Conservation (phyloP, 176 grass and related monocot genomes). For the Oryza nivara region DNA sequence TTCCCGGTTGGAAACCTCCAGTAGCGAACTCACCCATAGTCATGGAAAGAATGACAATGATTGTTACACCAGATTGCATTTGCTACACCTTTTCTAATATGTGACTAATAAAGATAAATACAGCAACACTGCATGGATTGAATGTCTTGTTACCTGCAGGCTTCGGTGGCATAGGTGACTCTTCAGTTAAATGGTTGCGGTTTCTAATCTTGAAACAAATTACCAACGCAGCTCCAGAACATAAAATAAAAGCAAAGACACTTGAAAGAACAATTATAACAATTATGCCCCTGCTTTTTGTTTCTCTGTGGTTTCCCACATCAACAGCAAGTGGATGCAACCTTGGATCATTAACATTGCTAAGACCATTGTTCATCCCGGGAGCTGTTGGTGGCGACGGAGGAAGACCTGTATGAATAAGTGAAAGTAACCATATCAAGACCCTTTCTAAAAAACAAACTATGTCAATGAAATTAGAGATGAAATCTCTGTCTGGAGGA, state of each 20-base stretch:
- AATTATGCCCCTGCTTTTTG: slow-evolving; percentile 57
- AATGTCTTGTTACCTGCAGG: slow-evolving; percentile 64
- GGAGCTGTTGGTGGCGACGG: slow-evolving; percentile 60
- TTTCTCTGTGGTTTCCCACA: slow-evolving; percentile 68
- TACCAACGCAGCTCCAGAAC: slow-evolving; percentile 65
- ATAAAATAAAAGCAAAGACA: slow-evolving; percentile 77
- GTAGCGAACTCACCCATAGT: no score
- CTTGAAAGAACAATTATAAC: slow-evolving; percentile 81
- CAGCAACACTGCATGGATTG: slow-evolving; percentile 1
- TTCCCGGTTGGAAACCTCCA: no score
- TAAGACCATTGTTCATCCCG: slow-evolving; percentile 57
- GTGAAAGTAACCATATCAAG: slow-evolving; percentile 19
- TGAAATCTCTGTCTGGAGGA: no score
- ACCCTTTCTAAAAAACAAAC: slow-evolving; percentile 11
- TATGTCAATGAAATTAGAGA: neutral
- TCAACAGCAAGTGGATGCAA: slow-evolving; percentile 71
- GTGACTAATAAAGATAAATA: slow-evolving; percentile 22
- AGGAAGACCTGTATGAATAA: slow-evolving; percentile 78
- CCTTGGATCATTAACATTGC: slow-evolving; percentile 55
- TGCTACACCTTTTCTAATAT: slow-evolving; percentile 4
- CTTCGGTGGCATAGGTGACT: slow-evolving; percentile 54
- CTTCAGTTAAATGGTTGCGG: slow-evolving; percentile 45
- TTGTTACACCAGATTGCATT: slow-evolving; percentile 27
- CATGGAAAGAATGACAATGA: slow-evolving; percentile 29
- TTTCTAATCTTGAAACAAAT: slow-evolving; percentile 72